Evolutionary conservation across 129 eudicot species (phyloP), one percentile per base, ranked within the genome.

Genomic region (Centrapalus pauciflorus): DNA sequence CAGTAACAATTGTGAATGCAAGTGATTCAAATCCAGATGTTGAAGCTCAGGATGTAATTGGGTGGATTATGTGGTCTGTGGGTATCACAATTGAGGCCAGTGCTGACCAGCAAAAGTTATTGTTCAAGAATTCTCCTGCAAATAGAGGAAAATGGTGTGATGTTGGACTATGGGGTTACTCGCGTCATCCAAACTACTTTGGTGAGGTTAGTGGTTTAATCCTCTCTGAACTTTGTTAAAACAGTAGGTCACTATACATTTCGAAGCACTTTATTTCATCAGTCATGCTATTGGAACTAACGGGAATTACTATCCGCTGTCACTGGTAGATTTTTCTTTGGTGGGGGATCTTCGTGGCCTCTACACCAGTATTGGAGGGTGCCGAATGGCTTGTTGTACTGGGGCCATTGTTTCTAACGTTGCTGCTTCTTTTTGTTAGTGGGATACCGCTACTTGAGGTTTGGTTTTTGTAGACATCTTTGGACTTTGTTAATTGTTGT

Each of bases 401-500:
- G 2, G 99, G 99, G 45, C 99, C 99, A 24, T 12, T 89, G 24
- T 94, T 94, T 73, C 82, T 94, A 55, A 86, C 97, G 3, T 58
- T 94, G 63, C 35, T 94, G 76, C 97, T 94, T 72, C 95, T 94
- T 54, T 94, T 94, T 37, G 67, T 94, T 65, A 94, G 99, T 33
- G 99, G 99, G 66, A 69, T 94, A 80, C 99, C 99, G 2, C 76
- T 94, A 17, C 97, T 94, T 17, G 99, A 94, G 99, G 99, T 93
- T 74, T 5, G 67, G 26, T 54, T 60, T 73, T 19, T 17, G 27
- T 30, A 25, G 2, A n/a, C n/a, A n/a, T n/a, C n/a, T n/a, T n/a
- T n/a, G n/a, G n/a, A n/a, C n/a, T n/a, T 64, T 55, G 28, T 50
- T 7, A 11, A 24, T 72, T 25, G 0, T 45, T 14, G 4, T 54